A percentile compares a stretch with the other conserved stretches of the same genome.
phyloP scores from a whole-genome alignment of 1,284 basidiomycete species.

The Malassezia caprae region DNA sequence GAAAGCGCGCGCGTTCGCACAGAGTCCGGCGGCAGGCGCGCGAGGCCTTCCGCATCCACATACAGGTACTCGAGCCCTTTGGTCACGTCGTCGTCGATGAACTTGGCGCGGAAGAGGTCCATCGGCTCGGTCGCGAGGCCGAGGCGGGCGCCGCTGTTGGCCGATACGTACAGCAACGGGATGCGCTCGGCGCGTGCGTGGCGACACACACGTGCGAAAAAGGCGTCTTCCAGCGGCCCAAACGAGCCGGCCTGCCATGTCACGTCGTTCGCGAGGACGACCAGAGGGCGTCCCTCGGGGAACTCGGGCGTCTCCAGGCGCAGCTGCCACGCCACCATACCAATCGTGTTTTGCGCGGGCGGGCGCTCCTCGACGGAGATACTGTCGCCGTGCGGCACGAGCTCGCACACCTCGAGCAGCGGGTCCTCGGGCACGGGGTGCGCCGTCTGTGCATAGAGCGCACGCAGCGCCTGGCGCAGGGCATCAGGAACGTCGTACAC shows the following conservation, averaged over 20 bases:
- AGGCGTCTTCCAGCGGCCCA: slow-evolving; percentile 87
- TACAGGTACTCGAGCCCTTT: slow-evolving; percentile 97
- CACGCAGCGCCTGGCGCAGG: slow-evolving; percentile 89
- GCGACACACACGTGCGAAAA: slow-evolving; percentile 88
- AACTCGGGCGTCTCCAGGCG: slow-evolving; percentile 86
- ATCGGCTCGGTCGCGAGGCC: slow-evolving; percentile 89
- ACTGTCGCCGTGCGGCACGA: slow-evolving; percentile 77
- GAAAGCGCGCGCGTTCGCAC: slow-evolving; percentile 64
- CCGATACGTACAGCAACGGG: slow-evolving; percentile 91
- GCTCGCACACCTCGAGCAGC: slow-evolving; percentile 68
- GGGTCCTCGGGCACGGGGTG: slow-evolving; percentile 53
- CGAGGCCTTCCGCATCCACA: slow-evolving; percentile 53
- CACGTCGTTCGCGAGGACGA: slow-evolving; percentile 95
- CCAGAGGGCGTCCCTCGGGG: slow-evolving; percentile 72
- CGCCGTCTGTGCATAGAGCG: slow-evolving; percentile 62
- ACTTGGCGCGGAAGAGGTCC: slow-evolving; percentile 79
- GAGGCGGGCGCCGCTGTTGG: slow-evolving; percentile 94
- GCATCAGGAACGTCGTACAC: slow-evolving; percentile 97
- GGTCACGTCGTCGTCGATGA: slow-evolving; percentile 73
- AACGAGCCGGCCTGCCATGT: slow-evolving; percentile 98
- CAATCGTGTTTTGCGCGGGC: slow-evolving; percentile 85
- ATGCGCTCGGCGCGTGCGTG: slow-evolving; percentile 79
- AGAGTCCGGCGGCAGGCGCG: slow-evolving; percentile 58
- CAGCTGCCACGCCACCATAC: slow-evolving; percentile 98
- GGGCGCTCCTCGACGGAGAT: slow-evolving; percentile 79